A percentile compares a stretch with the other conserved stretches of the same genome.
Evolutionary conservation across 306 rosid genomes (phyloP).

Genomic region (Rosa multiflora): DNA sequence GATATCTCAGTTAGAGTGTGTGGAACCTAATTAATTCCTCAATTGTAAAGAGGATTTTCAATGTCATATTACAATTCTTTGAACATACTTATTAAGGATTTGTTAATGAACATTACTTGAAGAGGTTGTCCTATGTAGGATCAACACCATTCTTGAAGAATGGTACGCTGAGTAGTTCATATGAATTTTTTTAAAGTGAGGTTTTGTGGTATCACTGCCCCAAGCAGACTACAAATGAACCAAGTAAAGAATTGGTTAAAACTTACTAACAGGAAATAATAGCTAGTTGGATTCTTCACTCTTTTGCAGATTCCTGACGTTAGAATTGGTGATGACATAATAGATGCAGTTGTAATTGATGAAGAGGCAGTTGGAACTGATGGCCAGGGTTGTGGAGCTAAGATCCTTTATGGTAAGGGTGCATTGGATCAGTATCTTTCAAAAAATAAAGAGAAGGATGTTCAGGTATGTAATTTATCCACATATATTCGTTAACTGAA

Average conservation of each 20-base stretch:
- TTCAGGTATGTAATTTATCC: slow-evolving; percentile 38
- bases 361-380: slow-evolving; percentile 72
- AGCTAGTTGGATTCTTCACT: neutral
- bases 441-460: slow-evolving; percentile 38
- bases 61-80: too few species aligned
- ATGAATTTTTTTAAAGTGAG: neutral
- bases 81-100: neutral
- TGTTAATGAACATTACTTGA: neutral
- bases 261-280: too few species aligned
- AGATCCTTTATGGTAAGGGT: slow-evolving; percentile 77
- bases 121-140: neutral
- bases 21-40: too few species aligned
- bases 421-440: slow-evolving; percentile 71
- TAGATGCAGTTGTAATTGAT: slow-evolving; percentile 80
- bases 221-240: neutral
- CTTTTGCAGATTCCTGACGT: slow-evolving; percentile 82
- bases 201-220: neutral
- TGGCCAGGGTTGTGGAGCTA: slow-evolving; percentile 55
- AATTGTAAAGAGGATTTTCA: too few species aligned
- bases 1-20: too few species aligned
- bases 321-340: slow-evolving; percentile 66
- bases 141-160: too few species aligned
- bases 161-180: neutral
- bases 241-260: neutral
- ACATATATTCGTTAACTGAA: too few species aligned